Conservation (phyloP, 306 rosid species). For the Psophocarpus tetragonolobus region DNA sequence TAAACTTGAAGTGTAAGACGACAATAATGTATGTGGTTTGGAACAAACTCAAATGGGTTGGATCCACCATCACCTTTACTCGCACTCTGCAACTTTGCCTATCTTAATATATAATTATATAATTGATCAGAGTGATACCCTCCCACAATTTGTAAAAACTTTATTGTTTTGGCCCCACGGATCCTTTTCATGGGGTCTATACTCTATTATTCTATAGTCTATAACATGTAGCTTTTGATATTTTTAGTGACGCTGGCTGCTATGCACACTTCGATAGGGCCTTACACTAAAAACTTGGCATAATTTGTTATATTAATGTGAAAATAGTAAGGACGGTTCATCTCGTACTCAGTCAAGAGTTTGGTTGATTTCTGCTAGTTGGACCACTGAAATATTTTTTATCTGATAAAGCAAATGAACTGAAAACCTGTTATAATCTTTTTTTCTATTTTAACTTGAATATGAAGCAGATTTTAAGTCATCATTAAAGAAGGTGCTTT, state of each 20-base stretch:
- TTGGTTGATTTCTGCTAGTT: slow-evolving; percentile 31
- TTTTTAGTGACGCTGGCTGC: slow-evolving; percentile 28
- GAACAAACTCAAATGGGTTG: slow-evolving; percentile 64
- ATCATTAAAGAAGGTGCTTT: slow-evolving; percentile 35
- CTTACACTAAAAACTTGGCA: neutral
- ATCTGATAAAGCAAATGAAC: neutral
- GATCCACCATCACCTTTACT: slow-evolving; percentile 63
- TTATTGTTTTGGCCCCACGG: slow-evolving; percentile 44
- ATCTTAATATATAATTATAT: slow-evolving; percentile 33
- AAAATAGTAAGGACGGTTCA: slow-evolving; percentile 31
- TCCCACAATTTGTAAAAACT: slow-evolving; percentile 42
- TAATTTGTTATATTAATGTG: neutral
- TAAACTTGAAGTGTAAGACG: slow-evolving; percentile 45
- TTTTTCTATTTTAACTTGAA: slow-evolving; percentile 10
- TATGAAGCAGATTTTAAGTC: slow-evolving; percentile 32
- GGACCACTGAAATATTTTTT: slow-evolving; percentile 38
- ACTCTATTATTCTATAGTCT: neutral
- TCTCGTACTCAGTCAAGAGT: slow-evolving; percentile 38
- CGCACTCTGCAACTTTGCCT: slow-evolving; percentile 30
- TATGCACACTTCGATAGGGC: slow-evolving; percentile 4
- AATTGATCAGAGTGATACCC: slow-evolving; percentile 25
- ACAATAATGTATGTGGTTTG: slow-evolving; percentile 55
- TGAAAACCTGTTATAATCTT: neutral
- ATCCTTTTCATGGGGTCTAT: slow-evolving; percentile 43
- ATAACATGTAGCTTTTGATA: slow-evolving; percentile 19